Evolutionary conservation across 495 filamentous ascomycete species (phyloP), one percentile per base, ranked within the genome.

Genomic region (Daldinia caldariorum): DNA sequence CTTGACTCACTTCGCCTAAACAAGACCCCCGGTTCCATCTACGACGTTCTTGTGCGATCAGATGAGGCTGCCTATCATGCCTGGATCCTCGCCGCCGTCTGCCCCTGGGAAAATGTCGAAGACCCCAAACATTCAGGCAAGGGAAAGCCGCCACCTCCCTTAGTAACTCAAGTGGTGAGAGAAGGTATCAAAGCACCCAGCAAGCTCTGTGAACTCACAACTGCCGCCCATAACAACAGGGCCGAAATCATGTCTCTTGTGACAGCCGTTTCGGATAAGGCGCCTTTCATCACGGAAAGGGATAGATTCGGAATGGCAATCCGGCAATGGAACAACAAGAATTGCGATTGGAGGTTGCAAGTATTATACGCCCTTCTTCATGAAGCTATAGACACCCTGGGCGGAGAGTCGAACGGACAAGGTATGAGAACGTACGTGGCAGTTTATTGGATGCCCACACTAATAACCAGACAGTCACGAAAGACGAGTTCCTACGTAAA

Each of bases 111-210:
- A 1, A 83, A 81, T 50, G 81, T 91, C 1, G 83, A 85, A 4
- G 74, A 80, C 41, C 70, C 85, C 54, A 69, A 75, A 22, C 73
- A 79, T 53, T 61, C 73, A 6, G 70, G 72, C 4, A 85, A 83
- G 69, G 78, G 76, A 22, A 88, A 84, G 62, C 68, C 73, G 29
- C 78, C 79, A 8, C 84, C 62, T 22, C 70, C 75, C 16, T 57
- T 86, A 22, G 83, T 83, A 31, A 84, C 83, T 26, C 85, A 87
- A 54, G 86, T 83, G 7, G 90, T 85, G 5, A 82, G 89, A 47
- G 93, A 97, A 76, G 93, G 94, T 7, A 87, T 97, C 68, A 93
- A 90, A 67, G 85, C 88, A 8, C 84, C 90, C 10, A 95, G 92
- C 69, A 96, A 90, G 76, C 79, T 91, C 0, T 83, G 82, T 34